A percentile compares a stretch with the other conserved stretches of the same genome.
Conservation (phyloP, 2,329 filamentous ascomycete genomes). For the Trichophyton schoenleinii region DNA sequence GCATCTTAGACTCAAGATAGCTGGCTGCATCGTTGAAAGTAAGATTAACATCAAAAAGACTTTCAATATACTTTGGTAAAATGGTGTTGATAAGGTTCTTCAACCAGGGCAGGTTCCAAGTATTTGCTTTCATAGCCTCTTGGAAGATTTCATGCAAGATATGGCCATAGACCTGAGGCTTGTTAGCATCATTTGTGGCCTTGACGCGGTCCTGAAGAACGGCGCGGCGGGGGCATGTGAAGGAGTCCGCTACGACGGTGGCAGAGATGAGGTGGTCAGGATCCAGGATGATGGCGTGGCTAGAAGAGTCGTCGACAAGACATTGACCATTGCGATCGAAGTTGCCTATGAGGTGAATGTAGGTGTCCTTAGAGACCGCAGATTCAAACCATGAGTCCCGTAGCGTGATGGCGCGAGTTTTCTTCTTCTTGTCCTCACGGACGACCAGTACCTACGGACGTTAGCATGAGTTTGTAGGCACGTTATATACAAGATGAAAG, state of each 20-base stretch:
- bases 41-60: conserved; percentile 76
- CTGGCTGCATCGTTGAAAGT: conserved; percentile 59
- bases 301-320: conserved; percentile 65
- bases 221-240: conserved; percentile 77
- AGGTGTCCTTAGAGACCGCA: conserved; percentile 58
- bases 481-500: conserved; percentile 12
- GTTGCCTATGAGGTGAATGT: conserved; percentile 73
- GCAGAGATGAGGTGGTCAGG: conserved; percentile 92
- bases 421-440: conserved; percentile 59
- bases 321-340: conserved; percentile 62
- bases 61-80: conserved; percentile 69
- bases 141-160: conserved; percentile 95
- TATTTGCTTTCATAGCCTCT: conserved; percentile 68
- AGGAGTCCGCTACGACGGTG: conserved; percentile 92
- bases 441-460: conserved; percentile 60
- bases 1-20: conserved; percentile 71
- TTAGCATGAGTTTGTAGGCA: conserved; percentile 8
- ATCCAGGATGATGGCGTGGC: conserved; percentile 82
- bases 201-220: conserved; percentile 93
- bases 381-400: conserved; percentile 81
- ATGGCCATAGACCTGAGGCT: conserved; percentile 79
- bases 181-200: conserved; percentile 65
- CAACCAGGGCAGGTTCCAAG: conserved; percentile 63
- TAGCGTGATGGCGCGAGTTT: conserved; percentile 57
- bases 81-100: conserved; percentile 53